Conservation (phyloP, 1,139 yeast species). For the Blastobotrys buckinghamii region DNA sequence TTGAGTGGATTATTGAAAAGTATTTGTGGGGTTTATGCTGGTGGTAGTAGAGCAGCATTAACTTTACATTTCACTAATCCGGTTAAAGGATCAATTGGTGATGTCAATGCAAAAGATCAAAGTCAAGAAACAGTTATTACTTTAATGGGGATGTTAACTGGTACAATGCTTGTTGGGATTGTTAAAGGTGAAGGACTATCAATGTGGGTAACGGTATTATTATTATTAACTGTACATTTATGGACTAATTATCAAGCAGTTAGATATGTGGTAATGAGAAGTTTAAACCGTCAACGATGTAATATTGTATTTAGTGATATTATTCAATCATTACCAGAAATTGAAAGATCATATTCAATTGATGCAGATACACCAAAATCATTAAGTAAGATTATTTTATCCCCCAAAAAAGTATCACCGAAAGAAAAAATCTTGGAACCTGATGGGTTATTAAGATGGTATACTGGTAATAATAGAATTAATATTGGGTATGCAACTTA, state of each 20-base stretch:
- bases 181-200: slow-evolving; percentile 30
- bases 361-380: slow-evolving; percentile 20
- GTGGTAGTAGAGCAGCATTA: slow-evolving; percentile 36
- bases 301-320: slow-evolving; percentile 31
- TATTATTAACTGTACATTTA: slow-evolving; percentile 30
- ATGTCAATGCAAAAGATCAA: slow-evolving; percentile 37
- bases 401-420: slow-evolving; percentile 26
- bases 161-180: slow-evolving; percentile 31
- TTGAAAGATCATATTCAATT: slow-evolving; percentile 19
- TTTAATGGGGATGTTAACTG: slow-evolving; percentile 35
- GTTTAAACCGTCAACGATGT: slow-evolving; percentile 34
- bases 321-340: slow-evolving; percentile 24
- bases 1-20: slow-evolving; percentile 33
- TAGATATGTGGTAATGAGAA: slow-evolving; percentile 29
- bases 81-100: slow-evolving; percentile 32
- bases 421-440: slow-evolving; percentile 31
- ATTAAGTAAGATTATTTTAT: slow-evolving; percentile 24
- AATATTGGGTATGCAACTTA: slow-evolving; percentile 4
- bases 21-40: slow-evolving; percentile 37
- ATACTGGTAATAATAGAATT: slow-evolving; percentile 7
- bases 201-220: slow-evolving; percentile 29
- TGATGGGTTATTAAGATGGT: slow-evolving; percentile 30
- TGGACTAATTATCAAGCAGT: slow-evolving; percentile 36
- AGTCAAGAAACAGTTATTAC: slow-evolving; percentile 37
- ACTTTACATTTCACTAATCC: slow-evolving; percentile 37